Evolutionary conservation across 805 yeast species (phyloP), one percentile per base, ranked within the genome.

Genomic region (Candida khao-thaluensis): DNA sequence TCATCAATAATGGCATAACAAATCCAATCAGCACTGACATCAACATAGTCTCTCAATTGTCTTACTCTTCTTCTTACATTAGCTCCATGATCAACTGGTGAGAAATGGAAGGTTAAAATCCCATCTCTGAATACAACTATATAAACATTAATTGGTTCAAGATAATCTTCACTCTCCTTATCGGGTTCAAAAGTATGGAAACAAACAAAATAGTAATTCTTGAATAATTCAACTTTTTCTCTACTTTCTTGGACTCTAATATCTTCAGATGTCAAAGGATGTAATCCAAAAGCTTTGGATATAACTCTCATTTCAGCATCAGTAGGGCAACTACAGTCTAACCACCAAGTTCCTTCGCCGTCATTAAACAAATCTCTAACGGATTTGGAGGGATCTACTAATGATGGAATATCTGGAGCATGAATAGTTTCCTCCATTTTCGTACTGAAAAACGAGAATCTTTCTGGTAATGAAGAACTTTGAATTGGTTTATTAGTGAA

Each of bases 251-350:
- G 95, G 79, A 88, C 85, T 41, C 96, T 72, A 48, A 91, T 90
- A 80, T 91, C 99, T 66, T 91, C 99, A 1, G 96, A 89, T 0
- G 99, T 91, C 71, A 91, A 80, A 21, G 99, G 99, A 70, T 91
- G 99, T 64, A 91, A 87, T 7, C 96, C 96, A 62, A 91, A 91
- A 0, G 97, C 93, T 53, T 90, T 90, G 7, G 96, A 83, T 28
- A 93, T 60, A 52, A 86, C 81, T 56, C 85, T 85, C 96, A 93
- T 88, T 64, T 93, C 99, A 15, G 81, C 81, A 56, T 91, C 98
- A 0, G 96, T 87, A 5, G 99, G 98, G 55, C 95, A 84, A 29
- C 80, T 71, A 57, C 97, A 89, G 60, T 93, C 97, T 30, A 93
- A 68, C 97, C 97, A 91, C 98, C 98, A 90, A 5, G 89, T 81